A percentile compares a stretch with the other conserved stretches of the same genome.
Conservation (phyloP, 176 grass and related monocot species). For the Bonia amplexicaulis region DNA sequence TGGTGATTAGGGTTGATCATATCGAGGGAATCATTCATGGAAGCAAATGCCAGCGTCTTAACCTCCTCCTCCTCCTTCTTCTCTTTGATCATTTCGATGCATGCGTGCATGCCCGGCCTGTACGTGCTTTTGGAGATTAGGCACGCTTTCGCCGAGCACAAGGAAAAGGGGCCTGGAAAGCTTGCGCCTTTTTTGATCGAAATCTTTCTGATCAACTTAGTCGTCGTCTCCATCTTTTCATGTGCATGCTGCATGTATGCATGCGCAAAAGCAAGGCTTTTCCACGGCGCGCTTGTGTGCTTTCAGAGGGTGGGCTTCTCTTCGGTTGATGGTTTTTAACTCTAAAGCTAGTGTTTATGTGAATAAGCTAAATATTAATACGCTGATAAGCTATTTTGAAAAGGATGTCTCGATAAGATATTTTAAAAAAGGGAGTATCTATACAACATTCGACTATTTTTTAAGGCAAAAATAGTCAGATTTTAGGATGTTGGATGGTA, state of each 20-base stretch:
- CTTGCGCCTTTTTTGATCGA: constrained; percentile 29
- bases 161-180: constrained; percentile 36
- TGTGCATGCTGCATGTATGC: constrained; percentile 32
- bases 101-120: neutral
- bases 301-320: neutral
- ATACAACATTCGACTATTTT: too few species aligned
- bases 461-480: too few species aligned
- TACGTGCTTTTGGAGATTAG: constrained; percentile 10
- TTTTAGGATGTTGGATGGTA: too few species aligned
- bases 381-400: too few species aligned
- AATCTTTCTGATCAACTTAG: neutral
- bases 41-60: neutral
- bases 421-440: too few species aligned
- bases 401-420: too few species aligned
- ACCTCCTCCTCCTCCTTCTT: neutral
- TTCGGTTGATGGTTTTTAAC: too few species aligned
- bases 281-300: constrained; percentile 21
- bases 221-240: constrained; percentile 48
- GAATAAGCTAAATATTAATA: too few species aligned
- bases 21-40: constrained; percentile 19
- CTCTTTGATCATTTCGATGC: neutral
- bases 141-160: constrained; percentile 30
- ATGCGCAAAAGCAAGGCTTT: constrained; percentile 29
- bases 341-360: too few species aligned
- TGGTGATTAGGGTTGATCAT: constrained; percentile 23